These are phyloP conservation scores for Picocystis sp. DNA, from an alignment of 163 green algal genomes.

Conservation along the genomic window DNA sequence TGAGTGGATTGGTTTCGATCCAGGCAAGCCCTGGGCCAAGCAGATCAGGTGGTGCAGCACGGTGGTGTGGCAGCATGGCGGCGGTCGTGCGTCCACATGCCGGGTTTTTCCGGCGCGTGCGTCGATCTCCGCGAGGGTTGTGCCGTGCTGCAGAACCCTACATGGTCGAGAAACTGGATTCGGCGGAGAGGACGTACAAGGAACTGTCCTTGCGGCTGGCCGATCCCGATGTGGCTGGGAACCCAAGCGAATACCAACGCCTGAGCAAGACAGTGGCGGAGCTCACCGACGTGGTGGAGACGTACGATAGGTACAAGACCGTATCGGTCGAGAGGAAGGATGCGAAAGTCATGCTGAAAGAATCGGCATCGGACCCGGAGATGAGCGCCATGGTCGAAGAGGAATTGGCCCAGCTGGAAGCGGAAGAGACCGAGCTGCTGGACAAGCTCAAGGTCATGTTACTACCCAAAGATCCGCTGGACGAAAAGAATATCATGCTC, in stretches of 20 bases:
- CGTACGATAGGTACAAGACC: constrained; percentile 33
- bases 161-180: constrained; percentile 55
- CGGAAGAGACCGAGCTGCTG: constrained; percentile 23
- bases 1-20: too few relatives aligned
- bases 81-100: too few relatives aligned
- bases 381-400: constrained; percentile 65
- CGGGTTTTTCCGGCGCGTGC: too few relatives aligned
- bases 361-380: constrained; percentile 35
- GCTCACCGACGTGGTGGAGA: constrained; percentile 35
- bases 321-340: constrained; percentile 38
- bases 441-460: constrained; percentile 59
- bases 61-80: too few relatives aligned
- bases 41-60: too few relatives aligned
- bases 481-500: constrained; percentile 91
- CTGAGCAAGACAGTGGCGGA: constrained; percentile 53
- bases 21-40: too few relatives aligned
- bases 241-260: constrained; percentile 54
- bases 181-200: constrained; percentile 36
- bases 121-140: too few relatives aligned
- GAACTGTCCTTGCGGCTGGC: constrained; percentile 47
- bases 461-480: constrained; percentile 81
- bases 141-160: constrained; percentile 29
- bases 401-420: constrained; percentile 47
- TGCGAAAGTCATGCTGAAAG: constrained; percentile 50
- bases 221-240: constrained; percentile 44